A percentile compares a stretch with the other conserved stretches of the same genome.
These are phyloP conservation scores for Aspergillus intermedius DNA, from an alignment of 2,329 filamentous ascomycete genomes.

Conservation along the genomic window DNA sequence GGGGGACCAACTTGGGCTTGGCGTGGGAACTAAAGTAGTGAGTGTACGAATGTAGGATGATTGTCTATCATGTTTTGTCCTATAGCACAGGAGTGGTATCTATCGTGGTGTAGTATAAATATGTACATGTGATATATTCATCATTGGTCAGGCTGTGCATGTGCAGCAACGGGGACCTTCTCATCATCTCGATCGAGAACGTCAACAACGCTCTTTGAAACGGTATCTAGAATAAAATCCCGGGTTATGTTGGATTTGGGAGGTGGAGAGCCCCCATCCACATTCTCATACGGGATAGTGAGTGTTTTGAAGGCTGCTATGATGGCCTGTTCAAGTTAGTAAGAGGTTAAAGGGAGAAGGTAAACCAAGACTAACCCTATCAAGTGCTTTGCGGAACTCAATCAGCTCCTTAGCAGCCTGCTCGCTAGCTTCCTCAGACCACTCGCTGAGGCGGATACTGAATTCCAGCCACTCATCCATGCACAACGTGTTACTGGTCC, in stretches of 20 bases:
- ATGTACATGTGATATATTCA: too few relatives aligned
- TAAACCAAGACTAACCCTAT: conserved; percentile 12
- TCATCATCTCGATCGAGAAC: conserved; percentile 3
- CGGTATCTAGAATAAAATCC: background rate
- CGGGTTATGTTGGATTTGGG: background rate
- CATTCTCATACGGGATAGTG: background rate
- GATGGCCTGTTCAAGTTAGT: conserved; percentile 5
- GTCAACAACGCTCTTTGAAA: conserved; percentile 2
- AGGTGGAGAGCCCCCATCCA: too few relatives aligned
- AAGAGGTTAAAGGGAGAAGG: conserved; percentile 4
- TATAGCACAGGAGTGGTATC: too few relatives aligned
- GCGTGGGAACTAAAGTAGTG: too few relatives aligned
- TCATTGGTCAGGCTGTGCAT: background rate
- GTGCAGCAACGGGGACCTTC: background rate
- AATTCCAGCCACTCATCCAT: conserved; percentile 35
- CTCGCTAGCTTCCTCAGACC: background rate
- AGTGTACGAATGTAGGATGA: too few relatives aligned
- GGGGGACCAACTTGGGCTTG: too few relatives aligned
- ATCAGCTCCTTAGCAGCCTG: conserved; percentile 21
- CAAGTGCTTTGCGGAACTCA: conserved; percentile 30
- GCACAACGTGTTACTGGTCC: conserved; percentile 14
- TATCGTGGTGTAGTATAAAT: too few relatives aligned
- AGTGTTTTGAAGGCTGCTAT: background rate
- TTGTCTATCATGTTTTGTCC: too few relatives aligned
- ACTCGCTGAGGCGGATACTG: conserved; percentile 12